Percentiles rank a stretch among this genome's conserved stretches.
Conservation (phyloP, 2,329 filamentous ascomycete species). For the Ophiostoma himal-ulmi region DNA sequence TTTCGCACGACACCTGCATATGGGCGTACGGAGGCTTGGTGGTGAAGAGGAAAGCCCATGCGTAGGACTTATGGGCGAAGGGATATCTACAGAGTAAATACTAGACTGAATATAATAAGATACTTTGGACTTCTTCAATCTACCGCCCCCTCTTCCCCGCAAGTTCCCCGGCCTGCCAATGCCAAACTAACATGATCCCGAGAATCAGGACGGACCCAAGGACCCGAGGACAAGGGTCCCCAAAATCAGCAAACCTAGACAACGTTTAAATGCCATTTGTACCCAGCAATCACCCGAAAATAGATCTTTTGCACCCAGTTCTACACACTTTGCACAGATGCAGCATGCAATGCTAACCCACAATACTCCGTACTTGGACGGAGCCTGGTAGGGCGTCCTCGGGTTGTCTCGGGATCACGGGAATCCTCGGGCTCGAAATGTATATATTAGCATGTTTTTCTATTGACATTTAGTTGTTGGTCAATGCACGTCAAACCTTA, state of each 20-base stretch:
- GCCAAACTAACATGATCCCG: not conserved
- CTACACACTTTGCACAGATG: not conserved
- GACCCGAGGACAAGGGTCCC: not conserved
- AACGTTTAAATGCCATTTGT: not conserved
- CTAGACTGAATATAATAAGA: no score
- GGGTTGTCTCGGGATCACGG: conserved; percentile 20
- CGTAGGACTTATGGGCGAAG: conserved; percentile 4
- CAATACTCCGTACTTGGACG: conserved; percentile 10
- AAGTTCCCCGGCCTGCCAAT: conserved; percentile 2
- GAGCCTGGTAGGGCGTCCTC: conserved; percentile 13
- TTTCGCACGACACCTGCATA: not conserved
- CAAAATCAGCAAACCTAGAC: not conserved
- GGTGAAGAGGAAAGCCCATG: not conserved
- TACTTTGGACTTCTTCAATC: not conserved
- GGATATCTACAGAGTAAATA: not conserved
- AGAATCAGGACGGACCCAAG: not conserved
- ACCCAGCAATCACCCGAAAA: not conserved
- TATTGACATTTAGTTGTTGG: not conserved
- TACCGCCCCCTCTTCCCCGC: not conserved
- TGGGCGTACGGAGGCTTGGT: not conserved
- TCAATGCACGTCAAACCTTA: conserved; percentile 8
- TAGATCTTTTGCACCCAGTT: not conserved
- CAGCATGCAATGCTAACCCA: conserved; percentile 1
- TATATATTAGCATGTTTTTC: not conserved
- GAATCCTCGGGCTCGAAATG: conserved; percentile 1